Evolutionary conservation across 176 grass and related monocot species (phyloP).

Genomic region (Hordeum marinum): DNA sequence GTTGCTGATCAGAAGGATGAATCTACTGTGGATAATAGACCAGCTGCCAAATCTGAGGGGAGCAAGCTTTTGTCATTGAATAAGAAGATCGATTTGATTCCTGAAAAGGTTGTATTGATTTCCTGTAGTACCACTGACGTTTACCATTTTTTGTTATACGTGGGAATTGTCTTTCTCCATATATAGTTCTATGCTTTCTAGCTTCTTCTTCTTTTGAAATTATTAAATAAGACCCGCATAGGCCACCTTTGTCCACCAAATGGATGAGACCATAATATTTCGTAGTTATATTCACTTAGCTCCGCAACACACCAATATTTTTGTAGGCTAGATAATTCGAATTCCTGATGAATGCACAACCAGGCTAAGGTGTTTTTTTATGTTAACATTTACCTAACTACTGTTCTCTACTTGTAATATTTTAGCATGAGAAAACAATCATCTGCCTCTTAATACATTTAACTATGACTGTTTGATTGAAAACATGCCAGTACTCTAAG

Average conservation of each 20-base stretch:
- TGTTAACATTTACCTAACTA: background rate
- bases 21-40: constrained; percentile 39
- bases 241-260: background rate
- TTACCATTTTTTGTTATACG: constrained; percentile 24
- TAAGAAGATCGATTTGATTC: constrained; percentile 72
- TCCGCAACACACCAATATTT: background rate
- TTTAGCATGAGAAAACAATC: background rate
- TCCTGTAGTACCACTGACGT: constrained; percentile 11
- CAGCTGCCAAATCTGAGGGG: constrained; percentile 49
- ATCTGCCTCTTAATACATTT: background rate
- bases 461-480: background rate
- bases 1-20: constrained; percentile 50
- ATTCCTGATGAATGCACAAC: background rate
- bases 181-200: constrained; percentile 3
- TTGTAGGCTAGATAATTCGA: background rate
- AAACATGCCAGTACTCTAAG: background rate
- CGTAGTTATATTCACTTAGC: constrained; percentile 14
- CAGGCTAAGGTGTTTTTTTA: background rate
- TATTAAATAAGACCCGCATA: background rate
- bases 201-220: background rate
- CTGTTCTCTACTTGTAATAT: constrained; percentile 2
- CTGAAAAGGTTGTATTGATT: constrained; percentile 83
- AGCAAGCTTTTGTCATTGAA: constrained; percentile 59
- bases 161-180: background rate
- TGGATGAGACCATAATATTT: constrained; percentile 7